Evolutionary conservation across 179 eudicot genomes (phyloP).

Genomic region (Nepenthes alata): DNA sequence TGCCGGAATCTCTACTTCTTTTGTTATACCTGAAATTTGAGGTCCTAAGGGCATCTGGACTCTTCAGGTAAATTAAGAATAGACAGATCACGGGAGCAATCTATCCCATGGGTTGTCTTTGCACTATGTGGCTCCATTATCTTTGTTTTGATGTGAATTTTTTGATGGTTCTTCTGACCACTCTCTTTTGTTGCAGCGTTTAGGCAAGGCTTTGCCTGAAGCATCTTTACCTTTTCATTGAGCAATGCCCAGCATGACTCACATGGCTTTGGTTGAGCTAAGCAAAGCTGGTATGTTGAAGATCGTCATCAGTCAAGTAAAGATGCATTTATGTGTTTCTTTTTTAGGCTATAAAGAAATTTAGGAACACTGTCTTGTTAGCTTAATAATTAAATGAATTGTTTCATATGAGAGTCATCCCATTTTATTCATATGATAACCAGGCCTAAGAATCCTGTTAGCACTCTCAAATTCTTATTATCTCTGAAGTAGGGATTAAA

Average conservation of each 20-base stretch:
- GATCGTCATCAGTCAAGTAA: constrained; percentile 87
- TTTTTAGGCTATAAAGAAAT: no score
- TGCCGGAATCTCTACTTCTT: constrained; percentile 96
- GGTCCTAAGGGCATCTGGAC: constrained; percentile 98
- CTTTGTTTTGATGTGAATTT: neutral
- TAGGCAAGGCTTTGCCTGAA: constrained; percentile 73
- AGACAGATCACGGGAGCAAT: neutral
- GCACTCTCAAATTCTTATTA: no score
- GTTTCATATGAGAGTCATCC: no score
- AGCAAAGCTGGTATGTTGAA: constrained; percentile 77
- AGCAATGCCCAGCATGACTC: constrained; percentile 85
- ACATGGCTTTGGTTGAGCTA: constrained; percentile 89
- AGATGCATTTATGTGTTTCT: no score
- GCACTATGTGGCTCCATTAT: neutral
- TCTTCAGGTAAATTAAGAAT: constrained; percentile 55
- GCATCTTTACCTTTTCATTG: constrained; percentile 92
- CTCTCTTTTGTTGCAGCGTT: constrained; percentile 20
- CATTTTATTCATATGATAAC: no score
- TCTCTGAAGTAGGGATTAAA: no score
- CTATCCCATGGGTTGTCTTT: neutral
- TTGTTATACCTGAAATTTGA: constrained; percentile 97
- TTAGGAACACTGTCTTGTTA: no score
- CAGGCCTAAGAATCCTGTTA: no score
- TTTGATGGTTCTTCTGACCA: neutral
- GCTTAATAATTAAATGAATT: no score